A percentile compares a stretch with the other conserved stretches of the same genome.
Evolutionary conservation across 352 stramenopile genomes (phyloP).

Genomic region (Pythium insidiosum): DNA sequence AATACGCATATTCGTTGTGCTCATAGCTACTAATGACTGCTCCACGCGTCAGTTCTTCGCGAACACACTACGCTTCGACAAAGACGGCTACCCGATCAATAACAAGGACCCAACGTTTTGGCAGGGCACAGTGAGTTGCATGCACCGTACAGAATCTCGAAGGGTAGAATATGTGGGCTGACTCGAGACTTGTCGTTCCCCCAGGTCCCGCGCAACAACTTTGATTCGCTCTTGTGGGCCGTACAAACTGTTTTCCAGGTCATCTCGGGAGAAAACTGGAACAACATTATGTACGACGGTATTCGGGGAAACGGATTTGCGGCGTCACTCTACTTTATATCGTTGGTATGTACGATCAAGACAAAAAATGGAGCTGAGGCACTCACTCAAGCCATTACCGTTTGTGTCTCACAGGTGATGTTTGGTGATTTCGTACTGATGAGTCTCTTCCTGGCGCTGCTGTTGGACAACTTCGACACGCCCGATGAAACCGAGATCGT

Average conservation of each 20-base stretch:
- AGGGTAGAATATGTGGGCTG: too few species aligned
- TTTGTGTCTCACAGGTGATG: constrained; percentile 44
- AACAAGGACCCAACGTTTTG: constrained; percentile 47
- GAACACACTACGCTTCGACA: constrained; percentile 91
- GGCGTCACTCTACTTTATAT: constrained; percentile 83
- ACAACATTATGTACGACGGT: constrained; percentile 91
- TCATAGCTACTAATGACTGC: too few species aligned
- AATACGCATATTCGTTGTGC: constrained; percentile 1
- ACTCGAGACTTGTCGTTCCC: too few species aligned
- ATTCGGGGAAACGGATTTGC: constrained; percentile 70
- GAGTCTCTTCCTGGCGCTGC: constrained; percentile 91
- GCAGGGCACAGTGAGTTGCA: constrained; percentile 38
- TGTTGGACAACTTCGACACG: constrained; percentile 87
- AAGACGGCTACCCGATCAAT: constrained; percentile 47
- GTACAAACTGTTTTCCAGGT: constrained; percentile 89
- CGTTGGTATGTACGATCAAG: constrained; percentile 61
- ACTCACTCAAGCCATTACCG: too few species aligned
- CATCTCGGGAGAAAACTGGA: constrained; percentile 94
- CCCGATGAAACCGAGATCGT: constrained; percentile 36
- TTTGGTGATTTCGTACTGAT: constrained; percentile 90
- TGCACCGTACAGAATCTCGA: too few species aligned
- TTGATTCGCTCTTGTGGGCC: constrained; percentile 80
- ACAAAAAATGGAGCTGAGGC: too few species aligned
- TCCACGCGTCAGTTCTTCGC: constrained; percentile 86
- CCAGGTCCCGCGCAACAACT: constrained; percentile 77